These are phyloP conservation scores for Lasiodiplodia hormozganensis DNA, from an alignment of 2,329 filamentous ascomycete species.

Conservation along the genomic window DNA sequence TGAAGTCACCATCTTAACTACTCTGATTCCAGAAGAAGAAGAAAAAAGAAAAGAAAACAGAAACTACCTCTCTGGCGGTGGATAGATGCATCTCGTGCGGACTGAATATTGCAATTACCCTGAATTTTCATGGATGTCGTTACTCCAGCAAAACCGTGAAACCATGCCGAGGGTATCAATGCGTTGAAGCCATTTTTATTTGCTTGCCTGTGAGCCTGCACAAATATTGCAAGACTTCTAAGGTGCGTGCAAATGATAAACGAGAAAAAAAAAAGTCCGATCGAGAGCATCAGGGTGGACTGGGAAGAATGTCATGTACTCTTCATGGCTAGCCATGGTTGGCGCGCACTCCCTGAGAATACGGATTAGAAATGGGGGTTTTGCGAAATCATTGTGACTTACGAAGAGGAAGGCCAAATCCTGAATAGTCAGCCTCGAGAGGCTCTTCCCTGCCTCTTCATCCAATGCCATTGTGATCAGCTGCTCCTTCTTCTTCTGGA, in stretches of 20 bases:
- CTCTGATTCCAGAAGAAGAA: background rate
- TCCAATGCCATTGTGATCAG: slow-evolving; percentile 82
- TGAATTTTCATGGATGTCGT: background rate
- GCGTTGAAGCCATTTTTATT: slow-evolving; percentile 1
- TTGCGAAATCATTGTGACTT: background rate
- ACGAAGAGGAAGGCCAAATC: slow-evolving; percentile 77
- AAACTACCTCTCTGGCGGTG: background rate
- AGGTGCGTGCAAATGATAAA: background rate
- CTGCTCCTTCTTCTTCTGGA: slow-evolving; percentile 80
- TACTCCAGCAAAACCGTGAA: slow-evolving; percentile 1
- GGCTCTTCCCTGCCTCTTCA: slow-evolving; percentile 70
- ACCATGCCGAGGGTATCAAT: background rate
- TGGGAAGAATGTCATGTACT: background rate
- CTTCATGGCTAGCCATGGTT: background rate
- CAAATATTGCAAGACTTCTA: background rate
- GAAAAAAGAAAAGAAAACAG: background rate
- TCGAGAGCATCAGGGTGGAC: background rate
- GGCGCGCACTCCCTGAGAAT: background rate
- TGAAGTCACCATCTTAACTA: background rate
- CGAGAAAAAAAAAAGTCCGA: background rate
- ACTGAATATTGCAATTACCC: background rate
- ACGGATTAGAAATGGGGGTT: background rate
- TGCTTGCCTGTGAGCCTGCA: slow-evolving; percentile 1
- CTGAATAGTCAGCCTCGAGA: slow-evolving; percentile 69
- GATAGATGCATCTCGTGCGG: background rate